Conservation (phyloP, 768 basidiomycete species). For the Sarcodon aspratus region DNA sequence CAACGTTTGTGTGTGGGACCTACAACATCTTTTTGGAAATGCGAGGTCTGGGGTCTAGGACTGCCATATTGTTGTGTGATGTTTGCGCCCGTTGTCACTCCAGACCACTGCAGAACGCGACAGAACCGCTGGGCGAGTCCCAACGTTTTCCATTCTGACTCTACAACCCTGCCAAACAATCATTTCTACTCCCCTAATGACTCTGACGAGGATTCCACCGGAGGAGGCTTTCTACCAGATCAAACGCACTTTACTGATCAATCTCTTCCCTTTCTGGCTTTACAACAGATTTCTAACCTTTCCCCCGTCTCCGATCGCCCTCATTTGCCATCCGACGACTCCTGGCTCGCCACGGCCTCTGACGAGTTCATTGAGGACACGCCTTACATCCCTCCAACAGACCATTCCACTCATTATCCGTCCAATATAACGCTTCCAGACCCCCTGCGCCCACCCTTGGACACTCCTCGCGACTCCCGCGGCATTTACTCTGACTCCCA, state of each 20-base stretch:
- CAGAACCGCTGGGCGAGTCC: background rate
- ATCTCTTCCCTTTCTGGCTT: background rate
- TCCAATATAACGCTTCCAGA: slow-evolving; percentile 3
- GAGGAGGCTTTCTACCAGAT: background rate
- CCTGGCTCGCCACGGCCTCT: background rate
- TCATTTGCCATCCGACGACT: background rate
- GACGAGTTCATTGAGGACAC: slow-evolving; percentile 6
- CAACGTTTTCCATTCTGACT: background rate
- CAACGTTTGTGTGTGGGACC: background rate
- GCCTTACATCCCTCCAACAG: slow-evolving; percentile 8
- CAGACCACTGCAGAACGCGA: background rate
- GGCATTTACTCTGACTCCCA: background rate
- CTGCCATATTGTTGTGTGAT: background rate
- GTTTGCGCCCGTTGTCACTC: background rate
- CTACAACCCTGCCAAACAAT: background rate
- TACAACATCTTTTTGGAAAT: background rate
- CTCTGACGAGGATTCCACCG: background rate
- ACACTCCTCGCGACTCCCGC: background rate
- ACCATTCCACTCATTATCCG: background rate
- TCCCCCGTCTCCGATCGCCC: background rate
- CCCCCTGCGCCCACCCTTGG: background rate
- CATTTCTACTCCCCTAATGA: background rate
- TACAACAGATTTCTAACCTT: background rate
- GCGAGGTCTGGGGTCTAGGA: background rate
- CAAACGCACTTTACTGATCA: background rate